These are phyloP conservation scores for Tephrocybe sp. DNA, from an alignment of 768 basidiomycete species.

Conservation along the genomic window DNA sequence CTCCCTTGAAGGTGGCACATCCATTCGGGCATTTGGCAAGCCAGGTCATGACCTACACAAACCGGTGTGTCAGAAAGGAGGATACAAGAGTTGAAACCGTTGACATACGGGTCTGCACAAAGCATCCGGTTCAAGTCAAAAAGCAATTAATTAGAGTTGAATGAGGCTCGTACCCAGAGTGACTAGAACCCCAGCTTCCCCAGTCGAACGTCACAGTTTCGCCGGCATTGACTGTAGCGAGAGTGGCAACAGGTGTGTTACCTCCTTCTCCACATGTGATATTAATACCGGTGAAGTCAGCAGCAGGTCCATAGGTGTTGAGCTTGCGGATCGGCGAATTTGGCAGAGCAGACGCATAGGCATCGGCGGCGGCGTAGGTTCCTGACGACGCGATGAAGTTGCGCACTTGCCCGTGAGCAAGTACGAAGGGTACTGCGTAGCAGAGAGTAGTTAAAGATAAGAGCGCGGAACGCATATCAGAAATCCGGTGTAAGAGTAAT, in stretches of 20 bases:
- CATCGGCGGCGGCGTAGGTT: constrained; percentile 7
- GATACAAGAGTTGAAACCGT: neutral
- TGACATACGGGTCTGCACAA: constrained; percentile 14
- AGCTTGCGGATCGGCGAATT: constrained; percentile 11
- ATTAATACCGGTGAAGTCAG: constrained; percentile 13
- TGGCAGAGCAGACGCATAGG: constrained; percentile 6
- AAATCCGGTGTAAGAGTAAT: neutral
- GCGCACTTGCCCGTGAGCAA: constrained; percentile 7
- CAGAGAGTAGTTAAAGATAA: neutral
- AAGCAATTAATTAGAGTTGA: neutral
- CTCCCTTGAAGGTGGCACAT: constrained; percentile 21
- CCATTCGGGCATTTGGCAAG: constrained; percentile 20
- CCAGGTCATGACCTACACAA: constrained; percentile 18
- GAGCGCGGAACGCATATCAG: neutral
- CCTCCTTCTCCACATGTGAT: constrained; percentile 23
- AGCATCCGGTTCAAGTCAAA: neutral
- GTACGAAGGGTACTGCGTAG: neutral
- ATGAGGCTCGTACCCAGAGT: constrained; percentile 1
- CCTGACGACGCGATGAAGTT: constrained; percentile 9
- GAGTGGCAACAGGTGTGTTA: constrained; percentile 16
- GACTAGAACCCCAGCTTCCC: constrained; percentile 2
- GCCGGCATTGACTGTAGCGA: constrained; percentile 18
- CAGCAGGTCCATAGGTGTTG: constrained; percentile 16
- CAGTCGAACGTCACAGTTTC: constrained; percentile 16
- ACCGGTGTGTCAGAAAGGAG: neutral